Evolutionary conservation across 2,329 filamentous ascomycete genomes (phyloP).

Genomic region (Tolypocladium inflatum): DNA sequence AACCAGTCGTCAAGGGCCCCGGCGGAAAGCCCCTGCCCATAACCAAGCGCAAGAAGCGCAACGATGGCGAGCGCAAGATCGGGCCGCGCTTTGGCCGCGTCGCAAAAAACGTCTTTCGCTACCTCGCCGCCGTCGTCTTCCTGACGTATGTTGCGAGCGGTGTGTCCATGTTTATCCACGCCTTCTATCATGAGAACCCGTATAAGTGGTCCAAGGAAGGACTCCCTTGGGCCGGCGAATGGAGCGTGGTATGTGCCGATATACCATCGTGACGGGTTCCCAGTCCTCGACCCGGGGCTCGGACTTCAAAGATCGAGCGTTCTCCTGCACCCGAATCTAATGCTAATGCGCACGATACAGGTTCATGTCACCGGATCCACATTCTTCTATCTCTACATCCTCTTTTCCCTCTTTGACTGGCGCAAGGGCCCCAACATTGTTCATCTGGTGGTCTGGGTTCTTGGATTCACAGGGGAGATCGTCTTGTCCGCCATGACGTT

Average conservation of each 20-base stretch:
- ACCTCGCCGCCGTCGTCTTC: slow-evolving; percentile 60
- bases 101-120: slow-evolving; percentile 65
- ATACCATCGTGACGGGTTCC: background rate
- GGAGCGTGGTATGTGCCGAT: slow-evolving; percentile 53
- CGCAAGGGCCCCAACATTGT: slow-evolving; percentile 70
- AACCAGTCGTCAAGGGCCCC: slow-evolving; percentile 56
- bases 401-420: slow-evolving; percentile 80
- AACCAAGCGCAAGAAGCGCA: slow-evolving; percentile 46
- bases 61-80: slow-evolving; percentile 33
- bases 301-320: background rate
- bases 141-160: slow-evolving; percentile 70
- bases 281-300: background rate
- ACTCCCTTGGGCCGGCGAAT: slow-evolving; percentile 66
- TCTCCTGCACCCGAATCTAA: background rate
- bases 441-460: slow-evolving; percentile 71
- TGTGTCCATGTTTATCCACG: slow-evolving; percentile 63
- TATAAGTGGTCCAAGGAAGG: slow-evolving; percentile 31
- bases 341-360: slow-evolving; percentile 31
- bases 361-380: slow-evolving; percentile 78
- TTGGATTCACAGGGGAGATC: slow-evolving; percentile 64
- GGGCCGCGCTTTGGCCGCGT: slow-evolving; percentile 51
- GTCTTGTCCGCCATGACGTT: slow-evolving; percentile 61
- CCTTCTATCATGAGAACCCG: slow-evolving; percentile 40
- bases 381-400: slow-evolving; percentile 78
- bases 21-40: slow-evolving; percentile 80